Conservation (phyloP, 805 yeast species). For the Zygosaccharomyces bailii region DNA sequence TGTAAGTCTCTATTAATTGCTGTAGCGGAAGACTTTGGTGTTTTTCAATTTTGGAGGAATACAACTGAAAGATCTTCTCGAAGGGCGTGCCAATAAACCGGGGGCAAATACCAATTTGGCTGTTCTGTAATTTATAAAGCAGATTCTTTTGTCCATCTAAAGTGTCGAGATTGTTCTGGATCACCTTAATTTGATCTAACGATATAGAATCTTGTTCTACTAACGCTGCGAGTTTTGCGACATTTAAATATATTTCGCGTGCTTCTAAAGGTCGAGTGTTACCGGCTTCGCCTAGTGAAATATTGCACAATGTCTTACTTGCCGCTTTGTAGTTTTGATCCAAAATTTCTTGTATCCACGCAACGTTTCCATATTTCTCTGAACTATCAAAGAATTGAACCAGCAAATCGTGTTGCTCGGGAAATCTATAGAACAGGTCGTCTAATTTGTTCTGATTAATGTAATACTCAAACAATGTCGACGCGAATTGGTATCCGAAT, state of each 20-base stretch:
- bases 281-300: slow-evolving; percentile 42
- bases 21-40: slow-evolving; percentile 40
- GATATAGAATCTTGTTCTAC: slow-evolving; percentile 34
- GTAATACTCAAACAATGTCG: slow-evolving; percentile 56
- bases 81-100: slow-evolving; percentile 23
- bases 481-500: slow-evolving; percentile 69
- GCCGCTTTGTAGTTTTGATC: slow-evolving; percentile 51
- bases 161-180: slow-evolving; percentile 49
- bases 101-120: slow-evolving; percentile 24
- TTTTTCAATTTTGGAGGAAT: slow-evolving; percentile 28
- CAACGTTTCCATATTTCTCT: slow-evolving; percentile 47
- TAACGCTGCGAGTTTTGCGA: slow-evolving; percentile 66
- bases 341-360: slow-evolving; percentile 70
- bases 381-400: slow-evolving; percentile 49
- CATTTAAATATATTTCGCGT: slow-evolving; percentile 56
- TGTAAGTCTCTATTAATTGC: slow-evolving; percentile 52
- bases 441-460: slow-evolving; percentile 50
- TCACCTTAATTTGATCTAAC: slow-evolving; percentile 34
- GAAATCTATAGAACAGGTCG: slow-evolving; percentile 54
- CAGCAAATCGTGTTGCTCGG: slow-evolving; percentile 48
- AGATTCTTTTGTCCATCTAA: slow-evolving; percentile 49
- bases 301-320: slow-evolving; percentile 43
- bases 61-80: slow-evolving; percentile 21
- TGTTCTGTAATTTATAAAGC: slow-evolving; percentile 28
- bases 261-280: slow-evolving; percentile 35